Evolutionary conservation across 2,329 filamentous ascomycete species (phyloP).

Genomic region (Exophiala aquamarina): DNA sequence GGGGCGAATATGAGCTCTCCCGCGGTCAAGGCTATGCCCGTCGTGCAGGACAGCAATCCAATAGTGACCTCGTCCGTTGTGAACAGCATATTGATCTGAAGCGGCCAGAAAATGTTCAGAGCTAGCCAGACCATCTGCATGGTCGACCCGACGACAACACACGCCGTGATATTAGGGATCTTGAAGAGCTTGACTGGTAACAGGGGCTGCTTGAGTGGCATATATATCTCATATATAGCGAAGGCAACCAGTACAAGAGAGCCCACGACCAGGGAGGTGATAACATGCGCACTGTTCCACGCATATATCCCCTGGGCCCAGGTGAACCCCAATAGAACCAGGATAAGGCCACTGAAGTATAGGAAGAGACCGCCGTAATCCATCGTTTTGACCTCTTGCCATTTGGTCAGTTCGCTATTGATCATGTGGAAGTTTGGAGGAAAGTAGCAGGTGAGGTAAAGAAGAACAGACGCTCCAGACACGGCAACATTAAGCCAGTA

Average conservation of each 20-base stretch:
- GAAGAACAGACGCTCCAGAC: slow-evolving; percentile 38
- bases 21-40: slow-evolving; percentile 8
- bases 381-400: slow-evolving; percentile 42
- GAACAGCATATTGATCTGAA: slow-evolving; percentile 42
- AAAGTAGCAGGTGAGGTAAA: slow-evolving; percentile 49
- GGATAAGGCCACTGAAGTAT: slow-evolving; percentile 41
- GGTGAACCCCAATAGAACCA: slow-evolving; percentile 46
- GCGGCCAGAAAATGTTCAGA: slow-evolving; percentile 48
- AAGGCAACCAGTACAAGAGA: slow-evolving; percentile 36
- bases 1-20: slow-evolving; percentile 32
- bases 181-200: slow-evolving; percentile 46
- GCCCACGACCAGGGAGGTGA: slow-evolving; percentile 40
- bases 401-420: slow-evolving; percentile 34
- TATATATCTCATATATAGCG: slow-evolving; percentile 40
- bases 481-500: slow-evolving; percentile 52
- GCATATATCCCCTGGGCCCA: slow-evolving; percentile 42
- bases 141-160: slow-evolving; percentile 41
- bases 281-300: slow-evolving; percentile 42
- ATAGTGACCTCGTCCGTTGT: slow-evolving; percentile 39
- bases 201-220: slow-evolving; percentile 40
- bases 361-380: slow-evolving; percentile 49
- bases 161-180: slow-evolving; percentile 41
- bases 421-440: slow-evolving; percentile 50
- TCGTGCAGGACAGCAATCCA: slow-evolving; percentile 41
- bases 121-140: slow-evolving; percentile 49